Evolutionary conservation across 1,139 yeast species (phyloP), one percentile per base, ranked within the genome.

Genomic region (Magnusiomyces tetraspermus): DNA sequence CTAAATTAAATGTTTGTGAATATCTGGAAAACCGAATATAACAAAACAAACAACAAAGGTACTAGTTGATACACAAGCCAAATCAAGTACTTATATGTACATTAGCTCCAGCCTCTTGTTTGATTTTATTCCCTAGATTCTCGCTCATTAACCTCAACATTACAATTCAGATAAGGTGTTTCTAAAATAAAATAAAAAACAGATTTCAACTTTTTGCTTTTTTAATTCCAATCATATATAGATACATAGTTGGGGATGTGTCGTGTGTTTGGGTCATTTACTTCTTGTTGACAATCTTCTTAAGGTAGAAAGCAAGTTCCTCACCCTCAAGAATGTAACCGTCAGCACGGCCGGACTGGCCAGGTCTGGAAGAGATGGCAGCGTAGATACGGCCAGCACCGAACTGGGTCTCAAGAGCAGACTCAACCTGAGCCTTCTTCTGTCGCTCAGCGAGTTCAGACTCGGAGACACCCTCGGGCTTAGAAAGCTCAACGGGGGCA

Each of bases 271-370:
- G 33, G 33, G 38, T 49, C 38, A 56, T 71, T 83, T 89, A 90
- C 85, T 92, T 92, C 94, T 90, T 92, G 76, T 97, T 92, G 75
- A 96, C 83, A 80, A 92, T 82, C 88, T 96, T 90, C 85, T 95
- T 89, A 77, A 92, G 85, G 96, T 92, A 92, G 95, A 92, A 92
- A 76, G 97, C 97, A 77, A 92, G 88, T 82, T 92, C 98, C 77
- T 94, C 99, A 79, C 98, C 98, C 83, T 92, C 99, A 77, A 94
- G 87, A 79, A 92, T 85, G 95, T 94, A 92, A 79, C 99, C 99
- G 76, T 94, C 98, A 80, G 92, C 85, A 82, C 99, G 94, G 79
- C 99, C 99, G 67, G 96, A 85, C 84, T 92, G 99, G 78, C 99
- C 99, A 76, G 99, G 99, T 84, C 99, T 90, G 59, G 98, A 92